These are phyloP conservation scores for Irpex sp. DNA, from an alignment of 1,284 basidiomycete genomes.

Conservation along the genomic window DNA sequence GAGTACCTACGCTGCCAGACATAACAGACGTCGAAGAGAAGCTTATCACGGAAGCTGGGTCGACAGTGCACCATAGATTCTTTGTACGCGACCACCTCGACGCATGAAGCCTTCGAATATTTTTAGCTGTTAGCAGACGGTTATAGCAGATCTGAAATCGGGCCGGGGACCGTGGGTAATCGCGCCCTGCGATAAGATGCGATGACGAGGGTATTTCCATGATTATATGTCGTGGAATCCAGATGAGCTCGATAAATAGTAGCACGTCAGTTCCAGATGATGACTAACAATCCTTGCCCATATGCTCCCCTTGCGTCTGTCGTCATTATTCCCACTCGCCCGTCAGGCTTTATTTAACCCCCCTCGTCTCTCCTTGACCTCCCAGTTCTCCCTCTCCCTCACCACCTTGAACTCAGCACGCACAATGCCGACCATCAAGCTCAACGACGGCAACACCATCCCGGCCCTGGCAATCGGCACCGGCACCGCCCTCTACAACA, in stretches of 20 bases:
- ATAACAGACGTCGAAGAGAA: conserved; percentile 59
- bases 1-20: conserved; percentile 49
- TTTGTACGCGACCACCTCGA: conserved; percentile 29
- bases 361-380: neutral
- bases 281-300: neutral
- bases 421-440: conserved; percentile 31
- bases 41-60: conserved; percentile 61
- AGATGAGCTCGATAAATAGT: neutral
- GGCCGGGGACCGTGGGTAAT: neutral
- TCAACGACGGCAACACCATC: conserved; percentile 56
- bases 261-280: neutral
- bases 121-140: too few species aligned
- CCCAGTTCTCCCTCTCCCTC: neutral
- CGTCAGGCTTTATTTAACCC: neutral
- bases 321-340: neutral
- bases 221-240: too few species aligned
- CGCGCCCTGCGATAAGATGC: neutral
- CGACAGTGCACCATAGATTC: conserved; percentile 52
- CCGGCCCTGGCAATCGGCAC: conserved; percentile 72
- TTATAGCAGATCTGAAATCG: neutral
- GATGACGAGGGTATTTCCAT: neutral
- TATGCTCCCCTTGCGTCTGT: neutral
- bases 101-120: neutral
- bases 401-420: neutral
- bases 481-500: conserved; percentile 53